Evolutionary conservation across 2,329 filamentous ascomycete species (phyloP).

Genomic region (Tolypocladium amazonense): DNA sequence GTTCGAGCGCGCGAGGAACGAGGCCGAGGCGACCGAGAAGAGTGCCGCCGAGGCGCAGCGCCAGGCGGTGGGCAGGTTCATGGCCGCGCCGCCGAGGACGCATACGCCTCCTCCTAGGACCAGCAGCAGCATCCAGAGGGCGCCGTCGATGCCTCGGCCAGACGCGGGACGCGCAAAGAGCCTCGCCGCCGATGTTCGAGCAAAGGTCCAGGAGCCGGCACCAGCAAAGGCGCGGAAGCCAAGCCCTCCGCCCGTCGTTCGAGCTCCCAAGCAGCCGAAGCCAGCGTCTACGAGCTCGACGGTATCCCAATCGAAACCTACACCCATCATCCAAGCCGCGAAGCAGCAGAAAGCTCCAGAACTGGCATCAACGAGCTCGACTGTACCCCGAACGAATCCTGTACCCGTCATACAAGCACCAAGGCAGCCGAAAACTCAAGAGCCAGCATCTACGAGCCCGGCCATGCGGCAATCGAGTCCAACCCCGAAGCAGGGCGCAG

Average conservation of each 20-base stretch:
- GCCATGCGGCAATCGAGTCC: not conserved
- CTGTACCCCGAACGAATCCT: not conserved
- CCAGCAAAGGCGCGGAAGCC: not conserved
- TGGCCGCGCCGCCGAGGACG: constrained; percentile 1
- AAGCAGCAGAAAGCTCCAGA: constrained; percentile 13
- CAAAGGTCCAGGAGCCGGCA: constrained; percentile 9
- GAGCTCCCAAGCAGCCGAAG: constrained; percentile 7
- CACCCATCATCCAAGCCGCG: not conserved
- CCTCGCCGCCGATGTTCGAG: constrained; percentile 6
- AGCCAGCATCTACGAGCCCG: not conserved
- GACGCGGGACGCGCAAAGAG: not conserved
- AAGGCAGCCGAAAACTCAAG: constrained; percentile 13
- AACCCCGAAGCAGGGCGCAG: not conserved
- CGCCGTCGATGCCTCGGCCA: constrained; percentile 3
- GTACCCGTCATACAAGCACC: not conserved
- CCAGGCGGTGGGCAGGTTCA: not conserved
- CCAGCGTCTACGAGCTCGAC: not conserved
- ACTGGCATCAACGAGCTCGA: not conserved
- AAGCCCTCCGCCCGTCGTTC: not conserved
- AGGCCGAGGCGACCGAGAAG: constrained; percentile 7
- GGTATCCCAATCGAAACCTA: not conserved
- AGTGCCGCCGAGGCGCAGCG: not conserved
- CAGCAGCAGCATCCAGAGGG: constrained; percentile 1
- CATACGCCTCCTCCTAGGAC: not conserved
- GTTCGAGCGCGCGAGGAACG: constrained; percentile 45